Base-by-base conservation (phyloP, 192 early-diverging fungal species). In the Backusella morwellensis region DNA sequence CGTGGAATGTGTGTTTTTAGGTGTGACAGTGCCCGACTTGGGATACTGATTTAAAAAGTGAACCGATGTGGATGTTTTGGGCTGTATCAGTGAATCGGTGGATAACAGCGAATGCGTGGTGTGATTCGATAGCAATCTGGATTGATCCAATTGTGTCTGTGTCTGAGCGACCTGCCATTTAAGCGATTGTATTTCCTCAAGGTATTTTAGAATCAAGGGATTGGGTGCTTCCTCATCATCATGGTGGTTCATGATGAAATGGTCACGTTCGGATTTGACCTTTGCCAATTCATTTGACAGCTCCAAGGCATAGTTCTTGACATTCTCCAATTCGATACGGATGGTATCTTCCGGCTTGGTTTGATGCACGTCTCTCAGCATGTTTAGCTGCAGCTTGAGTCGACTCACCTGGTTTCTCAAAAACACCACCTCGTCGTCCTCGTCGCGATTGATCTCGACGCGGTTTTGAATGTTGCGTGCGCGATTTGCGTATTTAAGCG, bases 401-500 rank as follows among this genome's bases (percentile, higher is more conserved):
- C 56, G 56, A 29, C 56, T 63, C 21, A 63, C 56, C 11, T 63
- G 56, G 11, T 63, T 63, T 29, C 56, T 9, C 23, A 63, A 63
- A 63, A 63, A 63, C 0, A 63, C 21, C 9, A 63, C 9, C 29
- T 63, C 56, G 4, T 63, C 56, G 4, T 63, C 56, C 12, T 63
- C 23, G 23, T 63, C 56, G 26, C 26, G 56, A 29, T 63, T 63
- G 26, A 63, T 63, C 21, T 63, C 56, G 11, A 63, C 56, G 6
- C 56, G 21, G 21, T 63, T 63, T 9, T 29, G 56, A 80, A 99
- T 99, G 78, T 97, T 97, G 69, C 97, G 90, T 0, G 96, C 96
- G 1, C 98, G 91, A 70, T 97, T 95, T 26, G 98, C 97, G 78
- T 97, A 99, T 83, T 94, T 92, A 41, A 99, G 88, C 15, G 98